Base-by-base conservation (phyloP, 1,284 basidiomycete genomes). In the Macrocystidia cucumis region DNA sequence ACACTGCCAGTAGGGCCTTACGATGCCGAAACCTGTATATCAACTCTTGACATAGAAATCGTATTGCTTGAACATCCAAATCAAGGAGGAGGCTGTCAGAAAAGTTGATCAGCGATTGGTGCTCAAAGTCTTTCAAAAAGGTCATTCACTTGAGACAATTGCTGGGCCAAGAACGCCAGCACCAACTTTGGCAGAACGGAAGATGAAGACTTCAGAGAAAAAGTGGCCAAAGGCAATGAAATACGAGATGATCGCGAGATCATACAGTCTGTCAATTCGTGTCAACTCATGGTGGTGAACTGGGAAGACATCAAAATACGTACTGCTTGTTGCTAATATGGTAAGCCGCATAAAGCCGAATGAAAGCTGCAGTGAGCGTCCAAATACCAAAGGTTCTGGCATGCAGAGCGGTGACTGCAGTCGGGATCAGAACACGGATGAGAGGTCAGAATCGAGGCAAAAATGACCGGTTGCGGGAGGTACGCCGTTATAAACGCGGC, bases 191-290 rank as follows among this genome's bases (percentile, higher is more conserved):
- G 86, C 78, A 3, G 89, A 85, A 40, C 79, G 74, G 63, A 83
- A 98, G 45, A 95, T 72, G 50, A 92, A 59, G 38, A 89, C 57
- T 61, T 98, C 95, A 17, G 87, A 82, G 21, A 72, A 69, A 55
- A 96, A 97, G 65, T 98, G 95, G 8, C 69, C 74, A 45, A 93
- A 85, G 0, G 91, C 93, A 48, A 97, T 78, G 42, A 89, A 74
- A 61, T 93, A 98, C 22, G 88, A 85, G 54, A 85, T 70, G 43
- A 95, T 63, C 11, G 89, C 75, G 57, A 98, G 79, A 56, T 95
- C 81, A 62, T 97, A 98, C 16, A 91, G 60, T n/a, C 91, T 95
- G 23, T 13, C 35, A 11, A 44, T 39, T 12, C 25, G 45, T 37
- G 32, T 0, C 83, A 29, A 35, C 32, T 34, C 27, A 34, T 35